Percentiles rank a stretch among this genome's conserved stretches.
Evolutionary conservation across 2,329 filamentous ascomycete genomes (phyloP).

Genomic region (Aspergillus ibericus): DNA sequence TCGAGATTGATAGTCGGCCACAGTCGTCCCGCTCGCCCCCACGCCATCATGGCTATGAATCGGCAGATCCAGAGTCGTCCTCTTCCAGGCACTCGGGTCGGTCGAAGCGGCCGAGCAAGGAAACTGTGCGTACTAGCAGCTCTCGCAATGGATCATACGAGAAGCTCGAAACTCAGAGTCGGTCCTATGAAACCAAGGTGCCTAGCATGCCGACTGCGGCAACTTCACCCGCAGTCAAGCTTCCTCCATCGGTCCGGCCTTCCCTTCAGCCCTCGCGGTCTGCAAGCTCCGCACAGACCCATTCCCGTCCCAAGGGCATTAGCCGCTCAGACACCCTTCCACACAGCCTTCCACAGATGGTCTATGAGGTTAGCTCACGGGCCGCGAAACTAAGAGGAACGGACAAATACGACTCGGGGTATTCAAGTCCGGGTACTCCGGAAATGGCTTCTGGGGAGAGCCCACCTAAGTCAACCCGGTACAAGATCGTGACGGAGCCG

Average conservation of each 20-base stretch:
- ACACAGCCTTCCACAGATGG: too few species aligned
- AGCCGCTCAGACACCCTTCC: constrained; percentile 25
- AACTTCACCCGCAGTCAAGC: constrained; percentile 35
- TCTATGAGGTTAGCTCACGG: constrained; percentile 29
- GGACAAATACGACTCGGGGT: constrained; percentile 46
- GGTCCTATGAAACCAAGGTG: constrained; percentile 26
- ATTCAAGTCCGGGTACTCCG: constrained; percentile 47
- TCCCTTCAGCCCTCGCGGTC: constrained; percentile 34
- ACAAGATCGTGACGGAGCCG: constrained; percentile 31
- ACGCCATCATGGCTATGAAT: constrained; percentile 30
- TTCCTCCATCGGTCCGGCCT: constrained; percentile 28
- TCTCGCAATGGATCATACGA: constrained; percentile 36
- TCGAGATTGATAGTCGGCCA: constrained; percentile 27
- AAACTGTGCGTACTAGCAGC: constrained; percentile 25
- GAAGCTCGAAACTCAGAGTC: constrained; percentile 26
- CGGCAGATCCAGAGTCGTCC: constrained; percentile 33
- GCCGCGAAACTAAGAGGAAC: constrained; percentile 37
- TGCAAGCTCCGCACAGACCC: constrained; percentile 28
- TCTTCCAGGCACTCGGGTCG: constrained; percentile 30
- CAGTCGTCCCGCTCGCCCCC: constrained; percentile 37
- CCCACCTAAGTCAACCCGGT: constrained; percentile 38
- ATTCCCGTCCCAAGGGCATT: constrained; percentile 29
- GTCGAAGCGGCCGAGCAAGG: constrained; percentile 30
- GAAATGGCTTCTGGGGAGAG: constrained; percentile 37
- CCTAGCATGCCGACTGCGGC: constrained; percentile 39